Evolutionary conservation across 73 alveolate genomes (phyloP).

Genomic region (Symbiodinium natans): DNA sequence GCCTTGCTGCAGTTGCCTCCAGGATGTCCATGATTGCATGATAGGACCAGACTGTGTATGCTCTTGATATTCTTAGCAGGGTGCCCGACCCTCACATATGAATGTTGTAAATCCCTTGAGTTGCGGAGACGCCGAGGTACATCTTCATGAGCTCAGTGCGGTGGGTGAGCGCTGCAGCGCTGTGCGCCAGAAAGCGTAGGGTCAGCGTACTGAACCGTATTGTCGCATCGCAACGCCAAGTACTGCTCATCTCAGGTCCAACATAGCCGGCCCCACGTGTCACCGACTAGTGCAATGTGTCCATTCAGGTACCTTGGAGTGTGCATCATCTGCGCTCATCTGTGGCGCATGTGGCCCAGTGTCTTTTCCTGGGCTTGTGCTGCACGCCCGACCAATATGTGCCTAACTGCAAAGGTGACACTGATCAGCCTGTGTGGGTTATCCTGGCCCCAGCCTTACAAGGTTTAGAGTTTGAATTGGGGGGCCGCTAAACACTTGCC

Average conservation of each 20-base stretch:
- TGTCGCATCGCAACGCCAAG: neutral
- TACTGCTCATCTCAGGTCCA: neutral
- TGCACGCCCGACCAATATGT: too few relatives aligned
- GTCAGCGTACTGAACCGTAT: too few relatives aligned
- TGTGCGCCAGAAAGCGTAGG: constrained; percentile 7
- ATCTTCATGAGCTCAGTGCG: constrained; percentile 44
- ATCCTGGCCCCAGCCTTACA: neutral
- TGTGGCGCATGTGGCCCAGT: constrained; percentile 36
- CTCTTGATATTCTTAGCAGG: too few relatives aligned
- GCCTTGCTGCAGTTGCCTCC: too few relatives aligned
- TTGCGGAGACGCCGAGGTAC: constrained; percentile 45
- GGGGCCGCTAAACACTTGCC: too few relatives aligned
- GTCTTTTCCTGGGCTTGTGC: neutral
- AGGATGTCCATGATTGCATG: too few relatives aligned
- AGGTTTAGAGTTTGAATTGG: too few relatives aligned
- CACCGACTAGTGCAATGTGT: neutral
- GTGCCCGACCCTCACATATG: too few relatives aligned
- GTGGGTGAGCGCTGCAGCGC: constrained; percentile 44
- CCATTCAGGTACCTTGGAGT: constrained; percentile 61
- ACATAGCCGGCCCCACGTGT: neutral
- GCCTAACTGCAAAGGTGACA: neutral
- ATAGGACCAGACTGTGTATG: too few relatives aligned
- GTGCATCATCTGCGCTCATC: constrained; percentile 29
- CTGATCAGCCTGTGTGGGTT: constrained; percentile 45
- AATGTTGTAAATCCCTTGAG: too few relatives aligned